A percentile compares a stretch with the other conserved stretches of the same genome.
Conservation (phyloP, 495 filamentous ascomycete species). For the Apodospora peruviana region DNA sequence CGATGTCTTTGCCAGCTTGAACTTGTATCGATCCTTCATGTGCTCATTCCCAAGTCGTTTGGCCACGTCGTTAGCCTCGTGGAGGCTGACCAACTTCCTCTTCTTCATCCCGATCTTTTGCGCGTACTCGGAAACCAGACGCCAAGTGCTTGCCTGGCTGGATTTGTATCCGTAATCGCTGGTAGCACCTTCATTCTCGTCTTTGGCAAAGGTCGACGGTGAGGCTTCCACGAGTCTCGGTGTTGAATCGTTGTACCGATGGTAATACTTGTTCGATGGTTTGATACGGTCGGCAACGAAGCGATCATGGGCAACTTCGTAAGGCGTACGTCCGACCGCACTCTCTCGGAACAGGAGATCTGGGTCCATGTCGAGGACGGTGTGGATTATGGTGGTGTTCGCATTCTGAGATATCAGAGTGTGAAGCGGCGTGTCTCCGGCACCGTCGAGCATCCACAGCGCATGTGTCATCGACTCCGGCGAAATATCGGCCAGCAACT, state of each 20-base stretch:
- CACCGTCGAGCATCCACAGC: constrained; percentile 57
- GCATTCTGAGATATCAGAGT: constrained; percentile 38
- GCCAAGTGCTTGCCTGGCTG: constrained; percentile 23
- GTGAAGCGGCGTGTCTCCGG: constrained; percentile 64
- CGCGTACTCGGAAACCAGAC: constrained; percentile 22
- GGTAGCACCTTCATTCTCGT: background rate
- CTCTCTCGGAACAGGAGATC: constrained; percentile 62
- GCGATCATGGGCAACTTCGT: constrained; percentile 55
- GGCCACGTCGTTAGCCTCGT: constrained; percentile 69
- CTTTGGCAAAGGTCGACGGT: background rate
- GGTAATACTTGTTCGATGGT: background rate
- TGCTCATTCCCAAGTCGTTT: constrained; percentile 49
- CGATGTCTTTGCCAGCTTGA: constrained; percentile 1
- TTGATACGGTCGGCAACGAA: constrained; percentile 29
- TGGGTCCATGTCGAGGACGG: constrained; percentile 51
- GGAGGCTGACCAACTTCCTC: constrained; percentile 59
- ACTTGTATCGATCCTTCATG: constrained; percentile 12
- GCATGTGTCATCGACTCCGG: constrained; percentile 35
- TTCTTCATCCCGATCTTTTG: constrained; percentile 29
- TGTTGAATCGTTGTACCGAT: background rate
- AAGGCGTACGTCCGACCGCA: constrained; percentile 61
- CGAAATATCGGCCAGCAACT: constrained; percentile 47
- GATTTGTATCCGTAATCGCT: constrained; percentile 8
- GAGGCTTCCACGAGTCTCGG: background rate
- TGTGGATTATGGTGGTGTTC: constrained; percentile 27